phyloP scores from a whole-genome alignment of 75 land plant species.

The Pinus taeda region DNA sequence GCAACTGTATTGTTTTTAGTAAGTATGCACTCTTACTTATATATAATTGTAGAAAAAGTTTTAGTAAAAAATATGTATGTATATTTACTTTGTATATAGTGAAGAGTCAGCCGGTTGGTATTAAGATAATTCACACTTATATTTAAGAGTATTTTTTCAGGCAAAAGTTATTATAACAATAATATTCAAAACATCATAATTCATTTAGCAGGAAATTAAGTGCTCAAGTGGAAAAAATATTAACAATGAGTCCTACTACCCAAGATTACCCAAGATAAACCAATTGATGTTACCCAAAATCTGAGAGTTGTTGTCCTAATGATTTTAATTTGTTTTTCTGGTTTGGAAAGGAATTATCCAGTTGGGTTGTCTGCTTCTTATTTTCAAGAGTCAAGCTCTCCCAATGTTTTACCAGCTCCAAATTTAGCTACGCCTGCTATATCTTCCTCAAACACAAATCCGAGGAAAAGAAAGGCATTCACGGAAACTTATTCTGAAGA shows the following conservation, averaged over 20 bases:
- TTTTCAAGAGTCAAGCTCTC: neutral
- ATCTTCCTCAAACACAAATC: neutral
- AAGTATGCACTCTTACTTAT: slow-evolving; percentile 5
- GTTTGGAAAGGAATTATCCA: neutral
- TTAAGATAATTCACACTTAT: too few relatives aligned
- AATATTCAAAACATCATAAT: too few relatives aligned
- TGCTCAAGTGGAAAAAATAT: too few relatives aligned
- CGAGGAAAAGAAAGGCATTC: neutral
- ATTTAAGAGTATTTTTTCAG: too few relatives aligned
- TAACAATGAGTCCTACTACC: too few relatives aligned
- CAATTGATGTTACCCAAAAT: too few relatives aligned
- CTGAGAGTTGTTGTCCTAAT: neutral
- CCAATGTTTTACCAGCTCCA: slow-evolving; percentile 36
- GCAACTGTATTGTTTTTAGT: slow-evolving; percentile 89
- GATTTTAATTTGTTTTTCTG: neutral
- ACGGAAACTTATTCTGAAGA: neutral
- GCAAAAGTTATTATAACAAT: too few relatives aligned
- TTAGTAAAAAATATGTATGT: too few relatives aligned
- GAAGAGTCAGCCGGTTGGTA: too few relatives aligned
- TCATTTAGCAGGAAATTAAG: too few relatives aligned
- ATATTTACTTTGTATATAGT: too few relatives aligned
- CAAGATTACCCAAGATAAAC: too few relatives aligned
- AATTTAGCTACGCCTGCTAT: neutral
- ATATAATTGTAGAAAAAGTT: neutral
- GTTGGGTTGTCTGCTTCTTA: neutral